Conservation (phyloP, 306 rosid species). For the Vigna angularis region DNA sequence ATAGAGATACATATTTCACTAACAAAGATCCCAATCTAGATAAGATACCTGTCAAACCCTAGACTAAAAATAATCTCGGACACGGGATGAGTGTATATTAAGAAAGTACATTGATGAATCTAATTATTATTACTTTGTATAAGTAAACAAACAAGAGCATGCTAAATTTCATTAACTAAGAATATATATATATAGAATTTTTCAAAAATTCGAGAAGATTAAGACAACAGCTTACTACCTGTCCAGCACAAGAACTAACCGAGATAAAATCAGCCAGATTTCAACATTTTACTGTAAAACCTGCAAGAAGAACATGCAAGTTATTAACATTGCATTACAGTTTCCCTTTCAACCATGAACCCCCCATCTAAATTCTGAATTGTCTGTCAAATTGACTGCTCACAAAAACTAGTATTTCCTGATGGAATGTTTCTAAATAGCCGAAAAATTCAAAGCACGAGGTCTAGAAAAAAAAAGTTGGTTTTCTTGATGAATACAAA, state of each 20-base stretch:
- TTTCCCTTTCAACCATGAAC: background rate
- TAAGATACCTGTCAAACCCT: background rate
- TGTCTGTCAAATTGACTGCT: background rate
- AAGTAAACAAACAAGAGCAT: background rate
- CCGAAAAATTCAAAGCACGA: background rate
- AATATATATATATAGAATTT: background rate
- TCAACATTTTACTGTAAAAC: constrained; percentile 21
- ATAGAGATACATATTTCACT: background rate
- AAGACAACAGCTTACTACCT: constrained; percentile 47
- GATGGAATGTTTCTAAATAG: background rate
- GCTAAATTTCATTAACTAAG: background rate
- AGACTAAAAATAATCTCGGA: background rate
- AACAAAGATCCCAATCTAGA: constrained; percentile 7
- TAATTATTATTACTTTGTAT: background rate
- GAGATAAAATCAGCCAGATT: constrained; percentile 8
- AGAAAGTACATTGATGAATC: background rate
- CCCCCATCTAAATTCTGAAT: background rate
- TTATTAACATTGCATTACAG: background rate
- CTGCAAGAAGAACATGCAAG: constrained; percentile 20
- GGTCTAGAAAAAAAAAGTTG: background rate
- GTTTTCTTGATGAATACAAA: background rate
- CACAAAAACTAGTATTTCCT: background rate
- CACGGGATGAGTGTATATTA: background rate
- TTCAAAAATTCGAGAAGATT: background rate
- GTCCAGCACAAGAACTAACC: constrained; percentile 25